phyloP scores from a whole-genome alignment of 257 asterid genomes.

The Agastache rugosa region DNA sequence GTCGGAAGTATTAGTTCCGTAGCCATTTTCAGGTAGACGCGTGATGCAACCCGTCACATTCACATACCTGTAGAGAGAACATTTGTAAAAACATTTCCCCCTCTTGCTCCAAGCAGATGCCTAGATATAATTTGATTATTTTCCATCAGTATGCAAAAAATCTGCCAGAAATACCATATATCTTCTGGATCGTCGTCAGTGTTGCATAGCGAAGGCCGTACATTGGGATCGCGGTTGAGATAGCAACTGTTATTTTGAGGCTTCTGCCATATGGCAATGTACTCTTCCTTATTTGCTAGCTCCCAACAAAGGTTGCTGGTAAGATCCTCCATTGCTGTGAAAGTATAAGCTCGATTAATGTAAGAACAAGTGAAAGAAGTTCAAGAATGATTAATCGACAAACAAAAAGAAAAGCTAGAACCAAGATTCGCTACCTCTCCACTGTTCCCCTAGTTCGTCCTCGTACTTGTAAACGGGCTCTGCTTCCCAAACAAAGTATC shows the following conservation, averaged over 20 bases:
- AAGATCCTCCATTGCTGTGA: conserved; percentile 63
- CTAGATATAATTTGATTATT: neutral
- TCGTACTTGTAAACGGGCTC: conserved; percentile 40
- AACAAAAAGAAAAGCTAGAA: neutral
- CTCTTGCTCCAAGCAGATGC: neutral
- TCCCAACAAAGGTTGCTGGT: conserved; percentile 61
- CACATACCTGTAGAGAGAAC: conserved; percentile 47
- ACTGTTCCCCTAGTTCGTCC: conserved; percentile 38
- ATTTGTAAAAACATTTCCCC: neutral
- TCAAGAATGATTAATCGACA: neutral
- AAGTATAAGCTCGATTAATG: conserved; percentile 2
- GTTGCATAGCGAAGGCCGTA: conserved; percentile 51
- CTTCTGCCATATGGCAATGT: conserved; percentile 67
- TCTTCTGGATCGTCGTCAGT: conserved; percentile 54
- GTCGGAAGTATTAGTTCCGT: conserved; percentile 53
- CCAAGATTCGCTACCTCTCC: conserved; percentile 54
- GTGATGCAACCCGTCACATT: conserved; percentile 54
- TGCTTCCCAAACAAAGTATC: conserved; percentile 59
- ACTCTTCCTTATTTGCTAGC: conserved; percentile 52
- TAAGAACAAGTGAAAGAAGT: neutral
- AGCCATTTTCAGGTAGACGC: conserved; percentile 58
- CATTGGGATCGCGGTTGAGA: conserved; percentile 47
- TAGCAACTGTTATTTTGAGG: conserved; percentile 63
- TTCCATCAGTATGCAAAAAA: neutral
- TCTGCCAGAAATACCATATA: conserved; percentile 51